These are phyloP conservation scores for Chlamydomonas schloesseri DNA, from an alignment of 139 green algal species.

Conservation along the genomic window DNA sequence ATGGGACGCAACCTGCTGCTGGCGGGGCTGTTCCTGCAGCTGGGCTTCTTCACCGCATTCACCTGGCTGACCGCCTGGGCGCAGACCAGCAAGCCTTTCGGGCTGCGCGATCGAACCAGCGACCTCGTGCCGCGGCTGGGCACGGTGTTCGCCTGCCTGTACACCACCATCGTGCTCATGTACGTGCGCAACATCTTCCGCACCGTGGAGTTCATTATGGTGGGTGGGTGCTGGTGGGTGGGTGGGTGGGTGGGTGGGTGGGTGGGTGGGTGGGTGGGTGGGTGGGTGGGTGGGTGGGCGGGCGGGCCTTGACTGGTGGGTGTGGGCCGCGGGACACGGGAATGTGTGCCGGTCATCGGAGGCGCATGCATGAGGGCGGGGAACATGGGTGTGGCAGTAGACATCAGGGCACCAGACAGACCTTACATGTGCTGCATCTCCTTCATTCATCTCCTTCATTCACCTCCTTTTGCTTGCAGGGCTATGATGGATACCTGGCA, in stretches of 20 bases:
- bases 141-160: slow-evolving; percentile 36
- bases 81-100: slow-evolving; percentile 4
- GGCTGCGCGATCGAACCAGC: neutral
- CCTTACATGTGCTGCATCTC: too few species aligned
- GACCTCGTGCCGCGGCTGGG: neutral
- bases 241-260: too few species aligned
- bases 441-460: too few species aligned
- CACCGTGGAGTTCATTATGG: slow-evolving; percentile 44
- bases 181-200: slow-evolving; percentile 57
- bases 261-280: too few species aligned
- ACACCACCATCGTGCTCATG: slow-evolving; percentile 51
- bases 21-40: slow-evolving; percentile 36
- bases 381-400: too few species aligned
- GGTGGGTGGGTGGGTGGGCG: too few species aligned
- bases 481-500: slow-evolving; percentile 39
- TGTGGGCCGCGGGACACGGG: too few species aligned
- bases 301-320: too few species aligned
- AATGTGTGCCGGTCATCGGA: too few species aligned
- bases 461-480: neutral
- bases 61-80: slow-evolving; percentile 30
- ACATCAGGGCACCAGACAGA: too few species aligned
- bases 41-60: slow-evolving; percentile 57
- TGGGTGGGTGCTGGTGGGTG: too few species aligned
- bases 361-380: too few species aligned
- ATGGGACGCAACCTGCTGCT: neutral